A percentile compares a stretch with the other conserved stretches of the same genome.
Conservation (phyloP, 2,329 filamentous ascomycete genomes). For the Diaporthe australafricana region DNA sequence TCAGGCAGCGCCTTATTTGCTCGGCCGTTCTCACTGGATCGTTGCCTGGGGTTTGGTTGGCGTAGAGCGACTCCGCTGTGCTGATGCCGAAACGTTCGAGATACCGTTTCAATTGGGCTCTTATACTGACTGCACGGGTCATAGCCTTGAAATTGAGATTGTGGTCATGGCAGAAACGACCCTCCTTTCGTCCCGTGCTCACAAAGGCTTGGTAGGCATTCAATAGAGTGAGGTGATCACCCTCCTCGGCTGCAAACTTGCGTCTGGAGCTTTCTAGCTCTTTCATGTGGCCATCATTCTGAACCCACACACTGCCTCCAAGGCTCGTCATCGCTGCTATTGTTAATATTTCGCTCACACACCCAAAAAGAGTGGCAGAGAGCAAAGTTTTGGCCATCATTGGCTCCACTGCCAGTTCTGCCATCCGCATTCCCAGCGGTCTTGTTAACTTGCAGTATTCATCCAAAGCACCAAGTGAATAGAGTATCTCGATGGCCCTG, state of each 20-base stretch:
- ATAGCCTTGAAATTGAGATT: constrained; percentile 88
- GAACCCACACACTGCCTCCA: constrained; percentile 85
- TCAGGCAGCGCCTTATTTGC: constrained; percentile 85
- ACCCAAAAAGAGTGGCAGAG: constrained; percentile 78
- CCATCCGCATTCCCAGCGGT: constrained; percentile 90
- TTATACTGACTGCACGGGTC: constrained; percentile 84
- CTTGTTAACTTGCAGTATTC: constrained; percentile 90
- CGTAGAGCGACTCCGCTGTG: constrained; percentile 71
- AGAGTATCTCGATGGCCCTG: constrained; percentile 88
- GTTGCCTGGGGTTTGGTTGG: constrained; percentile 40
- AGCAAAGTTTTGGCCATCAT: constrained; percentile 95
- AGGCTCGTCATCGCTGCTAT: constrained; percentile 95
- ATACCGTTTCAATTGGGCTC: constrained; percentile 87
- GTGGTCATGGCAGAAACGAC: constrained; percentile 89
- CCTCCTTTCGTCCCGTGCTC: constrained; percentile 83
- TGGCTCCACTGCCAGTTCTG: constrained; percentile 89
- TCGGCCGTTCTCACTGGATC: constrained; percentile 65
- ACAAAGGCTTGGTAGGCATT: constrained; percentile 95
- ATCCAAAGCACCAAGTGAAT: constrained; percentile 86
- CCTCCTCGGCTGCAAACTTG: constrained; percentile 91
- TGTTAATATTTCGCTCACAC: constrained; percentile 85
- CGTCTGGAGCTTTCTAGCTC: constrained; percentile 78
- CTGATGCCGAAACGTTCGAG: constrained; percentile 85
- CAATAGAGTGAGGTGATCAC: constrained; percentile 90
- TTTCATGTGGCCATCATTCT: constrained; percentile 82